Evolutionary conservation across 2,329 filamentous ascomycete species (phyloP).

Genomic region (Fulvia fulva): DNA sequence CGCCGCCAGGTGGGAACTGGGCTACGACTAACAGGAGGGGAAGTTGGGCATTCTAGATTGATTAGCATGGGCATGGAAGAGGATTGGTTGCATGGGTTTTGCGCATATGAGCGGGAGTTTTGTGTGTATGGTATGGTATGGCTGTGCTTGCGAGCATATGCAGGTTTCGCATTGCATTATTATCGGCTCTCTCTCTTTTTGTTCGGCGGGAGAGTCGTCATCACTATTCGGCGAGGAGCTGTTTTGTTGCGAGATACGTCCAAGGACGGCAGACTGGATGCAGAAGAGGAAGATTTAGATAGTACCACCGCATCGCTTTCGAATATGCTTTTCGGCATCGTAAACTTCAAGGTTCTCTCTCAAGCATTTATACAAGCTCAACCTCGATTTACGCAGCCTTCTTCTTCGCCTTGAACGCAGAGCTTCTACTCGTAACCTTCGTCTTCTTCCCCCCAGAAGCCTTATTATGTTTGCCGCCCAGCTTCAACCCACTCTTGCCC

Average conservation of each 20-base stretch:
- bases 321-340: not conserved
- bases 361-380: not conserved
- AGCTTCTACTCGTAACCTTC: constrained; percentile 42
- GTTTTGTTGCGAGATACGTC: not conserved
- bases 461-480: constrained; percentile 53
- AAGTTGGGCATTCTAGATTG: constrained; percentile 42
- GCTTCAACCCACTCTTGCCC: constrained; percentile 59
- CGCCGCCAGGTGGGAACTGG: constrained; percentile 33
- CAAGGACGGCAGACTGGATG: not conserved
- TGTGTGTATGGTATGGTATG: not conserved
- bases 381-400: constrained; percentile 11
- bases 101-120: not conserved
- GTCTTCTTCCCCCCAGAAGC: constrained; percentile 37
- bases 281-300: not conserved
- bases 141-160: not conserved
- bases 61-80: not conserved
- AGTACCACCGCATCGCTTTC: not conserved
- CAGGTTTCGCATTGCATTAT: not conserved
- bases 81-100: not conserved
- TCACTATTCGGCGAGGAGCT: not conserved
- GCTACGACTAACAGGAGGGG: constrained; percentile 46
- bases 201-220: not conserved
- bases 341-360: not conserved
- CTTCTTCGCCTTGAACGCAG: constrained; percentile 46
- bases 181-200: not conserved